phyloP scores from a whole-genome alignment of 139 green algal genomes.

The Eudorina sp. region DNA sequence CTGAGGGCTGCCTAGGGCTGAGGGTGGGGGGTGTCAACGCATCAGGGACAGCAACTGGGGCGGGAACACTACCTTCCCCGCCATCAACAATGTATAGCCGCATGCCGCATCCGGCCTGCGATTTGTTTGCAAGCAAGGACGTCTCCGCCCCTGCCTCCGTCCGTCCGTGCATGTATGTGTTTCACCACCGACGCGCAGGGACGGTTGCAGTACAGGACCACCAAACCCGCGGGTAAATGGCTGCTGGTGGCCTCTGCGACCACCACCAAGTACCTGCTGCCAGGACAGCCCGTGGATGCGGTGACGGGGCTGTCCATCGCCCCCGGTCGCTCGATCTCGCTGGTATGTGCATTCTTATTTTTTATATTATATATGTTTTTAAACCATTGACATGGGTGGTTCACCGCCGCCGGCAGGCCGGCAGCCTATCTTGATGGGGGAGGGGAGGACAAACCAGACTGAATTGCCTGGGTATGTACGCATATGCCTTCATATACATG shows the following conservation, averaged over 20 bases:
- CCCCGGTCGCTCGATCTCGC: not conserved
- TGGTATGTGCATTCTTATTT: not conserved
- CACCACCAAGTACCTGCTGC: not conserved
- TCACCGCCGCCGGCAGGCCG: too few relatives aligned
- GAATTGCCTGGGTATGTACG: not conserved
- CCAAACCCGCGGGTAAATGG: not conserved
- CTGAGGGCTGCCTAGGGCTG: too few relatives aligned
- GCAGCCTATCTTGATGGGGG: too few relatives aligned
- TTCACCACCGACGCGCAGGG: not conserved
- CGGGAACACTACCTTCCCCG: too few relatives aligned
- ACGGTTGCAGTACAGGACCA: not conserved
- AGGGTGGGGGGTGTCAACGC: too few relatives aligned
- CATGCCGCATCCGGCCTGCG: too few relatives aligned
- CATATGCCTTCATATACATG: not conserved
- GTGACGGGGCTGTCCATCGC: not conserved
- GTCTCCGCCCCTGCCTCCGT: too few relatives aligned
- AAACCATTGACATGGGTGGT: not conserved
- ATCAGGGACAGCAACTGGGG: too few relatives aligned
- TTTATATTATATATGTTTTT: not conserved
- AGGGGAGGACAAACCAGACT: not conserved
- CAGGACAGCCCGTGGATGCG: not conserved
- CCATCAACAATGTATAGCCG: too few relatives aligned
- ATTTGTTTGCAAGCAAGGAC: too few relatives aligned
- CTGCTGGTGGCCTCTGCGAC: not conserved
- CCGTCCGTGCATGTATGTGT: not conserved